Conservation (phyloP, 2,329 filamentous ascomycete species). For the Cercospora janseana region DNA sequence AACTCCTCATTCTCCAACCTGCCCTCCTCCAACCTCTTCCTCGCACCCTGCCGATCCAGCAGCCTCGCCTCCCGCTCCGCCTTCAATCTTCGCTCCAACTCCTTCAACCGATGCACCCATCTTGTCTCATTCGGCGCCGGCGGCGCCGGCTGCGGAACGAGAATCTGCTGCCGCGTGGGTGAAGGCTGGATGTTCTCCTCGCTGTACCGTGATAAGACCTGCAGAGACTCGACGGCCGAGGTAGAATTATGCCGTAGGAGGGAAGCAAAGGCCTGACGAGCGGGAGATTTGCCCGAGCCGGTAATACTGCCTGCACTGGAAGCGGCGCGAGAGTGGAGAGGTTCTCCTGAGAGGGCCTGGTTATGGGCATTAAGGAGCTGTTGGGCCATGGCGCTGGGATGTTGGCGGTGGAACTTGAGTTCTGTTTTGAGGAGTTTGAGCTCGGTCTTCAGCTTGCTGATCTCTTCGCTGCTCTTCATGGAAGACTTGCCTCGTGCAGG, state of each 20-base stretch:
- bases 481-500: slow-evolving; percentile 39
- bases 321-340: slow-evolving; percentile 25
- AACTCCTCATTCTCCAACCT: slow-evolving; percentile 71
- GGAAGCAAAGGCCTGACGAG: slow-evolving; percentile 48
- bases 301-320: slow-evolving; percentile 23
- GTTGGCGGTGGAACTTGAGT: slow-evolving; percentile 61
- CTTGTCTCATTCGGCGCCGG: slow-evolving; percentile 61
- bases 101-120: slow-evolving; percentile 81
- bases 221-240: slow-evolving; percentile 49
- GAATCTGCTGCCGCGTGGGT: slow-evolving; percentile 49
- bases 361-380: slow-evolving; percentile 36
- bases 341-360: slow-evolving; percentile 20
- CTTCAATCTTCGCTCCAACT: slow-evolving; percentile 85
- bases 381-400: slow-evolving; percentile 37
- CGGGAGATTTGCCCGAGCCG: slow-evolving; percentile 30
- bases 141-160: slow-evolving; percentile 37
- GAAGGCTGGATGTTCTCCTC: slow-evolving; percentile 16
- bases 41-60: slow-evolving; percentile 78
- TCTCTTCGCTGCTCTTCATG: slow-evolving; percentile 51
- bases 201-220: slow-evolving; percentile 10
- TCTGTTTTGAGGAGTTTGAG: slow-evolving; percentile 61
- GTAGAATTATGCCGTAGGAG: slow-evolving; percentile 57
- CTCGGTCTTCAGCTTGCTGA: slow-evolving; percentile 58
- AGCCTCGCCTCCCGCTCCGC: slow-evolving; percentile 83
- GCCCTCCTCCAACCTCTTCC: slow-evolving; percentile 75